Base-by-base conservation (phyloP, 345 rosid species). In the Microcos paniculata region DNA sequence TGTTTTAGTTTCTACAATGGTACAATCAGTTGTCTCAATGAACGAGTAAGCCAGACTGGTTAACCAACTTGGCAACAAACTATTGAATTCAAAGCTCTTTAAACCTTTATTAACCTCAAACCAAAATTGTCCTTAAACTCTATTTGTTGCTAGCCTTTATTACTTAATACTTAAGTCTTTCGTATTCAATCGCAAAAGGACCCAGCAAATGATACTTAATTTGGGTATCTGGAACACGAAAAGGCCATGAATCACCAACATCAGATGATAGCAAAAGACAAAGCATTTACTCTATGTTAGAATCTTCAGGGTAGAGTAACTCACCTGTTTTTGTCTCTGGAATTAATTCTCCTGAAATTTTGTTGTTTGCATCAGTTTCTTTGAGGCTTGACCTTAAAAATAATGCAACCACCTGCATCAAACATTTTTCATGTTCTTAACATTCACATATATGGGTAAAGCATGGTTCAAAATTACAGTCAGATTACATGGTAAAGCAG, bases 341-440 rank as follows among this genome's bases (percentile, higher is more conserved):
- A 53, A 75, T 59, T 55, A 40, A 11, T 67, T 80, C 83, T 76
- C 83, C 84, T 23, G 30, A 66, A 65, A 56, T 67, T 77, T 77
- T 59, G 65, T 70, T 76, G 73, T 77, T 76, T 57, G 75, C 73
- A 73, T 61, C 76, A 78, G 80, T 38, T 69, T 79, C 74, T 80
- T 82, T 86, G 79, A 90, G 82, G 79, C 88, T 90, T 80, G 97
- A 93, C 62, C 97, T 87, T 61, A 90, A 77, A 81, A 82, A 88
- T 82, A 96, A 64, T 52, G 98, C 88, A 88, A 93, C 87, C 63
- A 93, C 97, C 99, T 96, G 90, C 76, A 87, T 70, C 76, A 83
- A 77, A 67, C 71, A 86, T 80, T 61, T 12, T 26, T 35, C 52
- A 33, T 6, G 11, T 31, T 63, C 45, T 58, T 74, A 77, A 55